Evolutionary conservation across 73 alveolate species (phyloP).

Genomic region (Durusdinium trenchii): DNA sequence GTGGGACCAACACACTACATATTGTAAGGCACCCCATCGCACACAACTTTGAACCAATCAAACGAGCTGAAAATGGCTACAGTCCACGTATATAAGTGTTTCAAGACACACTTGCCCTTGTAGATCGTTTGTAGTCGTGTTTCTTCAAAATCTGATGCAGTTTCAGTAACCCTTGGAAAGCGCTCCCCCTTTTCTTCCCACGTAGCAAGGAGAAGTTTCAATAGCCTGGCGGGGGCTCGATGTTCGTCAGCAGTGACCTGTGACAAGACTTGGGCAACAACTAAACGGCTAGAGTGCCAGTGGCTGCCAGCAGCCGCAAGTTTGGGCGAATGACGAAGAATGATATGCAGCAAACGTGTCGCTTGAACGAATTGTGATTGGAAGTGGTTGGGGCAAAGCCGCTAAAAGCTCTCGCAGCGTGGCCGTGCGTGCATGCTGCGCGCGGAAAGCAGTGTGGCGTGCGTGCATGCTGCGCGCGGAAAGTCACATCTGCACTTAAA

Average conservation of each 20-base stretch:
- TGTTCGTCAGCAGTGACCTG: conserved; percentile 77
- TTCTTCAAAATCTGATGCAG: too few species aligned
- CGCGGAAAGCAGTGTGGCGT: conserved; percentile 70
- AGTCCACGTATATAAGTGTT: not conserved
- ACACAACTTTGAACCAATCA: not conserved
- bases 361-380: too few species aligned
- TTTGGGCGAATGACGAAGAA: too few species aligned
- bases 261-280: not conserved
- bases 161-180: too few species aligned
- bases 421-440: conserved; percentile 41
- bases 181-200: not conserved
- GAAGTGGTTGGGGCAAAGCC: not conserved
- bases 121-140: too few species aligned
- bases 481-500: too few species aligned
- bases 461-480: too few species aligned
- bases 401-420: conserved; percentile 38
- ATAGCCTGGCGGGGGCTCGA: conserved; percentile 80
- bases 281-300: not conserved
- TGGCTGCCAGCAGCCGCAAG: not conserved
- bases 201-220: not conserved
- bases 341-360: too few species aligned
- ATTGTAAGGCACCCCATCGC: conserved; percentile 56
- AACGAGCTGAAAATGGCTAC: not conserved
- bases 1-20: conserved; percentile 29
- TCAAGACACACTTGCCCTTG: too few species aligned